These are phyloP conservation scores for Aleurites moluccanus DNA, from an alignment of 441 rosid genomes.

Conservation along the genomic window DNA sequence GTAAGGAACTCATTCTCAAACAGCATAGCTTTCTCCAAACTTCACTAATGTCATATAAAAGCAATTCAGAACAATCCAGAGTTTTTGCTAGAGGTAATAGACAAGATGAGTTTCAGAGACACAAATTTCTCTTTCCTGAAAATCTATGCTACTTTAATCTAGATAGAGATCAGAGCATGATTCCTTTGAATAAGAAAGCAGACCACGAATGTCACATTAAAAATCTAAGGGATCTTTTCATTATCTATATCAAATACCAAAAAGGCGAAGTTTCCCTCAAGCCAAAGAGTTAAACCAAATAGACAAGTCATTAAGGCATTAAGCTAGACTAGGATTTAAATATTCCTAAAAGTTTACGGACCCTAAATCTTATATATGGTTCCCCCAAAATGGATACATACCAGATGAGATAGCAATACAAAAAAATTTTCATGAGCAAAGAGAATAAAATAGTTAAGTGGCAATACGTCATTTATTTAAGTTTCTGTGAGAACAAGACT, in stretches of 20 bases:
- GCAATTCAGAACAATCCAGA: not conserved
- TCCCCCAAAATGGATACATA: not conserved
- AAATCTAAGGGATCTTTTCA: not conserved
- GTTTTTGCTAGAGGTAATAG: not conserved
- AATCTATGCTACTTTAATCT: not conserved
- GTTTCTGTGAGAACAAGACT: constrained; percentile 2
- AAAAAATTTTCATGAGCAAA: not conserved
- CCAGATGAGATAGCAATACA: constrained; percentile 5
- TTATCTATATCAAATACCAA: not conserved
- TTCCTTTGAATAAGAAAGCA: not conserved
- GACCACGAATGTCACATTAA: not conserved
- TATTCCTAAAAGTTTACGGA: constrained; percentile 2
- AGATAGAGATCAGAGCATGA: not conserved
- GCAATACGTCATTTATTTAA: constrained; percentile 7
- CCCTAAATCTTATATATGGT: not conserved
- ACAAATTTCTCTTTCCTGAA: not conserved
- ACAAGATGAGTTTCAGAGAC: not conserved
- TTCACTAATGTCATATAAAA: not conserved
- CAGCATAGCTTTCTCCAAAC: not conserved
- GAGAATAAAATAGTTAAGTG: not conserved
- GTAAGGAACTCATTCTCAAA: not conserved
- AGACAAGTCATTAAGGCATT: constrained; percentile 4
- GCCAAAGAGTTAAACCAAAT: not conserved
- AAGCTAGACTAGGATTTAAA: not conserved
- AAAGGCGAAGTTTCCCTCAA: not conserved